Conservation (phyloP, 2,329 filamentous ascomycete species). For the Fusarium tricinctum region DNA sequence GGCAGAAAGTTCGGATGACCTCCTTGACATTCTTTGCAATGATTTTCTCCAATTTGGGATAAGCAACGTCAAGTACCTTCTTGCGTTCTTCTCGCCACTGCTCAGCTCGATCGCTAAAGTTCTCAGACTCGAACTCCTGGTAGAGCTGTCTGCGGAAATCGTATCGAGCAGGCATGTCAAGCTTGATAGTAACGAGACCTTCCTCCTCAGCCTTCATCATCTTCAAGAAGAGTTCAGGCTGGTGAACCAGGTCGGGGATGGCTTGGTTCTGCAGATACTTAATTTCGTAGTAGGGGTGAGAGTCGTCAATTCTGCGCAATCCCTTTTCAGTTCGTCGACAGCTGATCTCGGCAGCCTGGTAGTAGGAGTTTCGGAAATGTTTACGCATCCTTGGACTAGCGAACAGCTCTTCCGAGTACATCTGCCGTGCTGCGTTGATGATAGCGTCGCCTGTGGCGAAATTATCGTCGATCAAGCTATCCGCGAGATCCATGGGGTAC, state of each 20-base stretch:
- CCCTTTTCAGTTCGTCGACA: constrained; percentile 95
- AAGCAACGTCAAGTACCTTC: constrained; percentile 85
- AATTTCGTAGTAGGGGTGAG: constrained; percentile 97
- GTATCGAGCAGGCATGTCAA: constrained; percentile 81
- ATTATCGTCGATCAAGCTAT: constrained; percentile 78
- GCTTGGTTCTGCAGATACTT: constrained; percentile 95
- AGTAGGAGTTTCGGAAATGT: constrained; percentile 85
- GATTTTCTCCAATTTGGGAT: constrained; percentile 83
- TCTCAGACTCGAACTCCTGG: constrained; percentile 90
- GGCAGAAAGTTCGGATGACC: constrained; percentile 91
- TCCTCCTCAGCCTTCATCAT: constrained; percentile 99
- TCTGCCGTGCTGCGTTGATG: constrained; percentile 82
- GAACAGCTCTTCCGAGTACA: constrained; percentile 92
- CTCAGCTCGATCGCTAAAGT: constrained; percentile 93
- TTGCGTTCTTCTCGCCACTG: constrained; percentile 92
- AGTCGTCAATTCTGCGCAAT: constrained; percentile 90
- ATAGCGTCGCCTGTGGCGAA: constrained; percentile 83
- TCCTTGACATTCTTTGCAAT: constrained; percentile 96
- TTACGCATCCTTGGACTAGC: constrained; percentile 91
- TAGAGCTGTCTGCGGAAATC: constrained; percentile 83
- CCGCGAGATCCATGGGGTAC: constrained; percentile 88
- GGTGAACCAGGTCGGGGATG: constrained; percentile 82
- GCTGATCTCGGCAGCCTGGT: constrained; percentile 85
- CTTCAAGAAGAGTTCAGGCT: constrained; percentile 91
- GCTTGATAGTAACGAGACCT: constrained; percentile 86